Evolutionary conservation across 1,284 basidiomycete species (phyloP), one percentile per base, ranked within the genome.

Genomic region (Cutaneotrichosporon sp.): DNA sequence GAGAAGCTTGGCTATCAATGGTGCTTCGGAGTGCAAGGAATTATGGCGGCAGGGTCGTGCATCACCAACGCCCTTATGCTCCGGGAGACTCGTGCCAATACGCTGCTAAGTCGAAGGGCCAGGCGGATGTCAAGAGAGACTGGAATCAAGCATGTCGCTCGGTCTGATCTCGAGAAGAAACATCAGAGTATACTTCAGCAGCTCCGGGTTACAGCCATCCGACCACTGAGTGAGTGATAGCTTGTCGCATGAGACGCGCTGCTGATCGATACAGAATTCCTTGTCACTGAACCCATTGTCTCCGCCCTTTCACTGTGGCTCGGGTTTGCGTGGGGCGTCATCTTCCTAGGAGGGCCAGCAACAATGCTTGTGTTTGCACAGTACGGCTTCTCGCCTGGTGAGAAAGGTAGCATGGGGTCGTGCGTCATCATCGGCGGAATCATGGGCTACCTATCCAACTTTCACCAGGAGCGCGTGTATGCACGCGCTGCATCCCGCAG

Each of bases 391-490:
- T 61, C 54, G 14, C 48, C 55, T 8, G 72, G 69, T 10, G 57
- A 66, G 51, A 55, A 62, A 2, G 57, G 62, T 67, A 12, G 61
- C 84, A 60, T 62, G 25, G 38, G 27, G 25, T 29, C 38, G 4
- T 47, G 43, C 9, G 49, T 48, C 8, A 45, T 41, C 24, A 45
- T 79, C 35, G 89, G 88, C 11, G 83, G 86, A 3, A 80, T 82
- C 61, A 53, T 90, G 31, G 89, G 87, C 0, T 85, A 86, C 39
- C 62, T 87, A 27, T 83, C 84, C 31, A 86, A 90, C 71, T 72
- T 48, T 57, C 72, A 68, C 51, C 71, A 73, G 59, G 68, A 72
- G 52, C 44, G 56, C 38, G 60, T 72, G 10, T 72, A 70, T 53
- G 54, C 47, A 19, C 55, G 57, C 8, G 60, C 70, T 2, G 57